phyloP scores from a whole-genome alignment of 1,284 basidiomycete genomes.

The Pyrrhoderma lamaoense region DNA sequence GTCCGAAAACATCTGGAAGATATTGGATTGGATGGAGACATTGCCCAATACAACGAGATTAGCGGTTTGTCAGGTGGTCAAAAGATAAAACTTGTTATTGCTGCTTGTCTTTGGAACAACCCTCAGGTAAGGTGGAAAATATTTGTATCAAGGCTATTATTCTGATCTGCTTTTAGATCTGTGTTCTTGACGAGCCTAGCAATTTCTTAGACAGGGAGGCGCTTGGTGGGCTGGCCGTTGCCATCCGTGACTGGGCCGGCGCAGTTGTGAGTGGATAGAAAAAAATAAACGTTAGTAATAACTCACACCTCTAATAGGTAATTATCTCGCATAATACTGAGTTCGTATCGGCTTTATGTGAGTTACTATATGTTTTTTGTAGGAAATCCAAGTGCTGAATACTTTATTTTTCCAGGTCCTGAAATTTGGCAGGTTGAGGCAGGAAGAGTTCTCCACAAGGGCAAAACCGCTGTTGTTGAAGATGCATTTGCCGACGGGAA shows the following conservation, averaged over 20 bases:
- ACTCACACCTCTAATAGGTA: constrained; percentile 40
- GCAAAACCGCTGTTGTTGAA: constrained; percentile 79
- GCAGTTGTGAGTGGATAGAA: constrained; percentile 61
- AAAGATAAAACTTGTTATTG: constrained; percentile 97
- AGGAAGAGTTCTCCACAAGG: constrained; percentile 80
- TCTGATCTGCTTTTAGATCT: constrained; percentile 37
- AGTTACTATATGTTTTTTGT: constrained; percentile 27
- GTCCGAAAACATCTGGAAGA: constrained; percentile 90
- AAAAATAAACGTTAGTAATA: constrained; percentile 19
- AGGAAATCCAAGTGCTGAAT: constrained; percentile 7
- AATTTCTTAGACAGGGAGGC: constrained; percentile 94
- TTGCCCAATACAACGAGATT: constrained; percentile 96
- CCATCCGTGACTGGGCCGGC: constrained; percentile 94
- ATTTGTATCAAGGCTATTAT: constrained; percentile 8
- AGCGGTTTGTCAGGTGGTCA: constrained; percentile 88
- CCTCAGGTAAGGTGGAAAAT: constrained; percentile 54
- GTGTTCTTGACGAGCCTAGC: constrained; percentile 88
- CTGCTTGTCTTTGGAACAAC: constrained; percentile 92
- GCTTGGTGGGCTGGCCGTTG: constrained; percentile 88
- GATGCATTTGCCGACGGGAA: constrained; percentile 59
- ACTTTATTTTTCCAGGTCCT: constrained; percentile 41
- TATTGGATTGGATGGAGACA: constrained; percentile 94
- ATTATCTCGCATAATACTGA: constrained; percentile 97
- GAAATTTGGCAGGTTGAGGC: constrained; percentile 79
- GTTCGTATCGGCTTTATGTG: constrained; percentile 84